Evolutionary conservation across 805 yeast genomes (phyloP).

Genomic region (Ogataea pini): DNA sequence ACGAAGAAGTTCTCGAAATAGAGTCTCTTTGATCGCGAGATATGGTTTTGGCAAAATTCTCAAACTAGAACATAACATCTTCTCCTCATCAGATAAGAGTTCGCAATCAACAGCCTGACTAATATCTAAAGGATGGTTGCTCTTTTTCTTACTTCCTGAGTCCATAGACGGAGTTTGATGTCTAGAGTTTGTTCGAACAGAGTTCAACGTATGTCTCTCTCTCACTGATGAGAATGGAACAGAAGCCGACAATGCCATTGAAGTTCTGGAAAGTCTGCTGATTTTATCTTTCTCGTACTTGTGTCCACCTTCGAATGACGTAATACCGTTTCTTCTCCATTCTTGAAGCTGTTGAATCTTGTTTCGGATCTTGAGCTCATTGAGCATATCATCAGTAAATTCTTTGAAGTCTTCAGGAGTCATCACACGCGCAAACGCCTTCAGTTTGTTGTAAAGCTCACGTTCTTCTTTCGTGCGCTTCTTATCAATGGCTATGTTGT

Average conservation of each 20-base stretch:
- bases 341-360: slow-evolving; percentile 89
- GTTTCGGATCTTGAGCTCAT: slow-evolving; percentile 75
- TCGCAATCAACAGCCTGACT: slow-evolving; percentile 81
- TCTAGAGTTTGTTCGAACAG: slow-evolving; percentile 33
- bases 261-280: slow-evolving; percentile 47
- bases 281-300: slow-evolving; percentile 88
- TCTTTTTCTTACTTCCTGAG: slow-evolving; percentile 36
- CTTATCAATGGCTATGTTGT: slow-evolving; percentile 79
- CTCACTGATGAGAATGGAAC: slow-evolving; percentile 41
- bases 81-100: slow-evolving; percentile 84
- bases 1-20: slow-evolving; percentile 83
- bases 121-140: slow-evolving; percentile 61
- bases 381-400: slow-evolving; percentile 70
- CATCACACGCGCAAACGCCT: slow-evolving; percentile 80
- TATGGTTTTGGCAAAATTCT: slow-evolving; percentile 92
- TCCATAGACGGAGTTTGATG: slow-evolving; percentile 31
- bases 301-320: slow-evolving; percentile 76
- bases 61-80: slow-evolving; percentile 76
- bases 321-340: slow-evolving; percentile 89
- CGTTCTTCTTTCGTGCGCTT: slow-evolving; percentile 86
- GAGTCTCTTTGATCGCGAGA: slow-evolving; percentile 83
- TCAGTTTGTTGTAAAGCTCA: slow-evolving; percentile 71
- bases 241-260: slow-evolving; percentile 15
- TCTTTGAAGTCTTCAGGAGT: slow-evolving; percentile 77
- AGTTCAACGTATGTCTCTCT: slow-evolving; percentile 34